Conservation (phyloP, 164 flowering plant species). For the Platanus orientalis region DNA sequence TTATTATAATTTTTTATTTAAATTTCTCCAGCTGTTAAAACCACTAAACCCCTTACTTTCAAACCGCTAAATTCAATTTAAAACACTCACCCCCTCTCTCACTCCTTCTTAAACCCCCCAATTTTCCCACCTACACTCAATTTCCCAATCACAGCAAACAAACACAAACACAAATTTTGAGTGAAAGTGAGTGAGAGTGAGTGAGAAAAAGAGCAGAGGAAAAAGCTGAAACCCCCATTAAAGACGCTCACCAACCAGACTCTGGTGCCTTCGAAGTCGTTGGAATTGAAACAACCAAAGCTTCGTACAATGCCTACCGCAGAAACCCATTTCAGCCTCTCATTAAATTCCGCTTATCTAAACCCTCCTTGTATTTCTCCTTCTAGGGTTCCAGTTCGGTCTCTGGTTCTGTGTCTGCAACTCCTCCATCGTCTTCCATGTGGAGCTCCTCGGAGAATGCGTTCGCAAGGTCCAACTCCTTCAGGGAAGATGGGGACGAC, state of each 20-base stretch:
- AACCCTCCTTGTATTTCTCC: conserved; percentile 32
- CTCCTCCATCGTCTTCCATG: conserved; percentile 34
- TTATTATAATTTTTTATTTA: too few species aligned
- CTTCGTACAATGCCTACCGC: background rate
- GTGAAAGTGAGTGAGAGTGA: background rate
- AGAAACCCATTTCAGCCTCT: background rate
- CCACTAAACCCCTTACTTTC: too few species aligned
- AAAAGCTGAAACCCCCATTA: background rate
- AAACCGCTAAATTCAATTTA: too few species aligned
- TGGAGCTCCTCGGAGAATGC: conserved; percentile 75
- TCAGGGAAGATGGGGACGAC: conserved; percentile 57
- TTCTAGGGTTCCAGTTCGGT: conserved; percentile 9
- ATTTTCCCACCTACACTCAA: background rate
- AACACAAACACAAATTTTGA: background rate
- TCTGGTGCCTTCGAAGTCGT: background rate
- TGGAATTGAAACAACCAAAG: background rate
- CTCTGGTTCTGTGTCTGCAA: background rate
- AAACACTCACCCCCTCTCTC: too few species aligned
- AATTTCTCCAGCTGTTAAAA: too few species aligned
- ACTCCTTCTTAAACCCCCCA: background rate
- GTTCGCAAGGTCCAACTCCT: conserved; percentile 58
- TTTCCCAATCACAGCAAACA: background rate
- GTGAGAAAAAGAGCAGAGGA: background rate
- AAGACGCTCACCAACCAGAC: background rate
- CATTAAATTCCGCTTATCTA: conserved; percentile 12